A percentile compares a stretch with the other conserved stretches of the same genome.
These are phyloP conservation scores for Diaporthe amygdali DNA, from an alignment of 2,329 filamentous ascomycete genomes.

Conservation along the genomic window DNA sequence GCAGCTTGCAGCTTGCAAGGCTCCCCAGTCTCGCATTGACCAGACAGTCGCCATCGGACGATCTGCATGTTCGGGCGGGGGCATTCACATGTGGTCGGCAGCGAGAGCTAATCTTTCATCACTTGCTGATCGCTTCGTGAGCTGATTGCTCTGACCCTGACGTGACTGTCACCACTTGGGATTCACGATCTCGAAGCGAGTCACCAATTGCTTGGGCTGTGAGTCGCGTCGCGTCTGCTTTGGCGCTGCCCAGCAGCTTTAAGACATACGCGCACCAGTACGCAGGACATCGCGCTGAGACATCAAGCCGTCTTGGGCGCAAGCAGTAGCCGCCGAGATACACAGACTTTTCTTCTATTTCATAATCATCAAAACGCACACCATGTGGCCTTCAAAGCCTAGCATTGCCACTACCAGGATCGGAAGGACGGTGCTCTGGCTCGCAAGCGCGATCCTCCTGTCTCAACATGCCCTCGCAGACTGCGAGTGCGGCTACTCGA, in stretches of 20 bases:
- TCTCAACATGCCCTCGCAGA: slow-evolving; percentile 41
- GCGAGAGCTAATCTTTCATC: background rate
- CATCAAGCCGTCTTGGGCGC: background rate
- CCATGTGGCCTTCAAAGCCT: background rate
- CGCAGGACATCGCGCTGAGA: background rate
- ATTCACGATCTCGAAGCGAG: background rate
- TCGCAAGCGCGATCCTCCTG: slow-evolving; percentile 25
- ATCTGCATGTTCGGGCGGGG: background rate
- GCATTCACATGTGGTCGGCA: background rate
- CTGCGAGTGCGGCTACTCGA: slow-evolving; percentile 77
- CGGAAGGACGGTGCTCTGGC: background rate
- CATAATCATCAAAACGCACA: background rate
- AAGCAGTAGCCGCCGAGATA: background rate
- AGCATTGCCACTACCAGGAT: background rate
- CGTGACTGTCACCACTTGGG: background rate
- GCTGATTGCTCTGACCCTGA: background rate
- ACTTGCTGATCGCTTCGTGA: background rate
- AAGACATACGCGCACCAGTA: background rate
- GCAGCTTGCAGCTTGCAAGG: background rate
- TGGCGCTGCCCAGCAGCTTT: background rate
- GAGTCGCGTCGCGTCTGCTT: background rate
- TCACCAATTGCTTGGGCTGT: background rate
- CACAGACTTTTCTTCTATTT: too few species aligned
- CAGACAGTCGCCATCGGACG: background rate
- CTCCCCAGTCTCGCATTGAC: background rate